Evolutionary conservation across 1,139 yeast genomes (phyloP), one percentile per base, ranked within the genome.

Genomic region (Yamadazyma diddensiae): DNA sequence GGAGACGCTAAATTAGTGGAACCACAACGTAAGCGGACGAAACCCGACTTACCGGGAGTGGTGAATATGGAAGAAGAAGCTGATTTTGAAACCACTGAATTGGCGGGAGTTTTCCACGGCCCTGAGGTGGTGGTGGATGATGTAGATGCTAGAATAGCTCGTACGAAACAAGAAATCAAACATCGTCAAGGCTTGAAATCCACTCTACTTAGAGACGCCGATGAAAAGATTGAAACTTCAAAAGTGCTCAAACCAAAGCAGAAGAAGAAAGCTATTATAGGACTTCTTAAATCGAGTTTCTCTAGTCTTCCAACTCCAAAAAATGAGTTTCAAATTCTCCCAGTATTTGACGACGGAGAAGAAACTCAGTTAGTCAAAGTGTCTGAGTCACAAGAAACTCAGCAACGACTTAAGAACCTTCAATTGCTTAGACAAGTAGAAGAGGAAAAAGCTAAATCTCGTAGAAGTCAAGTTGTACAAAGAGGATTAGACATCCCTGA

Each of bases 381-480:
- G 8, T 18, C 30, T 5, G 60, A 60, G 21, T 41, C 45, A 8
- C 57, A 57, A 1, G 26, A 26, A 9, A 38, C 35, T 21, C 15
- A 17, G 11, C 62, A 56, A 30, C 35, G 49, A 21, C 23, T 50
- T 12, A 39, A 59, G 24, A 48, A 52, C 22, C 38, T 60, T 26
- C 56, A 56, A 31, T 39, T 59, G 2, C 42, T 61, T 24, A 47
- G 51, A 18, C 50, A 52, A 36, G 49, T 60, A 3, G 60, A 55
- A 14, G 59, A 49, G 12, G 60, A 56, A 31, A 53, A 52, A 33
- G 53, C 59, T 2, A 51, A 54, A 30, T 41, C 55, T 11, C 50
- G 75, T 34, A 49, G 73, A 31, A 74, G 86, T 0, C 72, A 65
- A 39, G 82, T 65, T 0, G 54, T 78, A 0, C 78, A 74, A 41